A percentile compares a stretch with the other conserved stretches of the same genome.
Conservation (phyloP, 1,139 yeast species). For the Blastobotrys petasosporus region DNA sequence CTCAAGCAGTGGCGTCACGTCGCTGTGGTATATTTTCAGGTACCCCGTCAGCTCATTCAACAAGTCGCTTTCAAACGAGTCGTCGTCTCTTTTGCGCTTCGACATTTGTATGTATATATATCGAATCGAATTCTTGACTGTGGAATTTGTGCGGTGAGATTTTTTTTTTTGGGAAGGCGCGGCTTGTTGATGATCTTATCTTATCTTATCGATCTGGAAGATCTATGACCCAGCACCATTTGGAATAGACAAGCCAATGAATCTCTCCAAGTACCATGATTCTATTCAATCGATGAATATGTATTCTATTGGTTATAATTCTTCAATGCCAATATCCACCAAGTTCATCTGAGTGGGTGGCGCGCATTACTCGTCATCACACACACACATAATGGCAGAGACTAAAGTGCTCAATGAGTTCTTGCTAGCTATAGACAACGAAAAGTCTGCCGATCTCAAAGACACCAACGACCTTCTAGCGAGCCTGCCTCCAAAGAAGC, state of each 20-base stretch:
- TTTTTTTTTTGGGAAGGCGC: no score
- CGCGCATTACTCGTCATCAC: no score
- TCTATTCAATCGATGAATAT: neutral
- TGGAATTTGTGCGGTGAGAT: no score
- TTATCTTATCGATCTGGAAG: no score
- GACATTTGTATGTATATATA: conserved; percentile 9
- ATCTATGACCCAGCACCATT: no score
- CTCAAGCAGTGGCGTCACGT: conserved; percentile 10
- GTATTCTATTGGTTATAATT: no score
- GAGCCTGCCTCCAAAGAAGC: conserved; percentile 51
- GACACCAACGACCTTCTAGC: conserved; percentile 29
- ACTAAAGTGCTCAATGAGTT: conserved; percentile 11
- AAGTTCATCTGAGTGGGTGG: no score
- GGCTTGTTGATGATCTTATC: no score
- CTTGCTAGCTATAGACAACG: conserved; percentile 19
- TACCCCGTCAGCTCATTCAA: conserved; percentile 9
- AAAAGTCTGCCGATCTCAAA: conserved; percentile 28
- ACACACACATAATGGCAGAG: no score
- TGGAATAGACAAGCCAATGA: no score
- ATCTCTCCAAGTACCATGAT: neutral
- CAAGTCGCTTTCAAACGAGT: conserved; percentile 14
- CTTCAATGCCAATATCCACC: no score
- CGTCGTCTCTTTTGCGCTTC: conserved; percentile 16
- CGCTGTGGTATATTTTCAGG: conserved; percentile 2
- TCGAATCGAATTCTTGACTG: neutral